Percentiles rank a stretch among this genome's conserved stretches.
phyloP scores from a whole-genome alignment of 768 basidiomycete species.

The Suillus bovinus region DNA sequence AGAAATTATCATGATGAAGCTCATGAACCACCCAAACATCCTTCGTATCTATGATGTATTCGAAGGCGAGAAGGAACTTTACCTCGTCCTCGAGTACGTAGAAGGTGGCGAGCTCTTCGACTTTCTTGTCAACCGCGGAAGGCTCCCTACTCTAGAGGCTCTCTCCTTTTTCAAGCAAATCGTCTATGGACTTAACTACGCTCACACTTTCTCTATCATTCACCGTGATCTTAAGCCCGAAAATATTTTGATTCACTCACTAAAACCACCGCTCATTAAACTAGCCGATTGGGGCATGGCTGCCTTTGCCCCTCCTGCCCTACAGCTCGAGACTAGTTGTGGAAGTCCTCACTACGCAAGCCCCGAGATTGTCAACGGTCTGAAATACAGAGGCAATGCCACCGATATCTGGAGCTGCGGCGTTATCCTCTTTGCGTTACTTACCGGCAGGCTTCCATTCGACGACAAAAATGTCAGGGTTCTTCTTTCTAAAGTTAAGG shows the following conservation, averaged over 20 bases:
- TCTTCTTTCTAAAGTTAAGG: slow-evolving; percentile 84
- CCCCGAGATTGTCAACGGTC: slow-evolving; percentile 93
- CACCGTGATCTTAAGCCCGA: slow-evolving; percentile 99
- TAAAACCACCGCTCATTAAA: slow-evolving; percentile 83
- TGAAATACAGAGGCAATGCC: slow-evolving; percentile 84
- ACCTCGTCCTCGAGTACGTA: slow-evolving; percentile 92
- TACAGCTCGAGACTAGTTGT: slow-evolving; percentile 91
- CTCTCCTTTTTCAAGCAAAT: slow-evolving; percentile 94
- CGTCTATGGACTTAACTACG: slow-evolving; percentile 92
- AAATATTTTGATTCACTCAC: slow-evolving; percentile 88
- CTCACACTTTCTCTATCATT: slow-evolving; percentile 96
- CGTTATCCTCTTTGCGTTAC: slow-evolving; percentile 87
- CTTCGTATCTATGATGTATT: slow-evolving; percentile 95
- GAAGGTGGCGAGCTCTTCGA: slow-evolving; percentile 97
- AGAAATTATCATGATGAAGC: slow-evolving; percentile 99
- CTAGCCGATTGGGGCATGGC: slow-evolving; percentile 99
- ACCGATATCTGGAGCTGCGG: slow-evolving; percentile 98
- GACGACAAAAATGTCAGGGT: slow-evolving; percentile 84
- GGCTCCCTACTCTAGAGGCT: slow-evolving; percentile 79
- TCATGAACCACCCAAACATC: slow-evolving; percentile 98
- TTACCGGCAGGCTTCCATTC: slow-evolving; percentile 90
- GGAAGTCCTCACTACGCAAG: slow-evolving; percentile 97
- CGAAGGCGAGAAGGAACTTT: slow-evolving; percentile 89
- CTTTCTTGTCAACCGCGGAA: slow-evolving; percentile 88
- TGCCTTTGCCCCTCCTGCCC: slow-evolving; percentile 83